phyloP scores from a whole-genome alignment of 805 yeast species.

The Candida glaebosa region DNA sequence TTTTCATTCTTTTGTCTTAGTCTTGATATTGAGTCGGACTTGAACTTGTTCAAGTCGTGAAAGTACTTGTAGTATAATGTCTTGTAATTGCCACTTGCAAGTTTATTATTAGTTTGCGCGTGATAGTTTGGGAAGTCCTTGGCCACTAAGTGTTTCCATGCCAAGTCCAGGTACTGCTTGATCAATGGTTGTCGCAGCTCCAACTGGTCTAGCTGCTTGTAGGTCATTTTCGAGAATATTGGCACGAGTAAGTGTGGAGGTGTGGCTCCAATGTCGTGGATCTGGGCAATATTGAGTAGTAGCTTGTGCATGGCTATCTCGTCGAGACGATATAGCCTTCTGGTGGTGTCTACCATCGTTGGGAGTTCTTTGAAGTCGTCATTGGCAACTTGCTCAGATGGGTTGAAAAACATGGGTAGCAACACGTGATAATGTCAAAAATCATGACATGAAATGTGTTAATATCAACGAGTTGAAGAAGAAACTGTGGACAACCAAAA shows the following conservation, averaged over 20 bases:
- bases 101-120: slow-evolving; percentile 44
- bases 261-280: slow-evolving; percentile 24
- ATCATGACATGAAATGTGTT: background rate
- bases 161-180: slow-evolving; percentile 36
- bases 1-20: slow-evolving; percentile 40
- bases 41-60: slow-evolving; percentile 40
- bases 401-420: no score
- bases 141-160: slow-evolving; percentile 44
- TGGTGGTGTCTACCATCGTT: background rate
- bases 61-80: slow-evolving; percentile 37
- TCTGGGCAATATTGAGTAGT: slow-evolving; percentile 17
- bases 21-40: slow-evolving; percentile 42
- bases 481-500: background rate
- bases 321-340: background rate
- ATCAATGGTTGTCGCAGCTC: slow-evolving; percentile 44
- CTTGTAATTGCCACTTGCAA: slow-evolving; percentile 46
- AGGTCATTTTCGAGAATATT: slow-evolving; percentile 40
- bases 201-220: slow-evolving; percentile 38
- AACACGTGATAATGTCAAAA: background rate
- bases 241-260: slow-evolving; percentile 49
- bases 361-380: background rate
- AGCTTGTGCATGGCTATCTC: slow-evolving; percentile 15
- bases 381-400: no score
- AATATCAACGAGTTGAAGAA: background rate
- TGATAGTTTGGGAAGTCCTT: slow-evolving; percentile 43